These are phyloP conservation scores for Colletotrichum scovillei DNA, from an alignment of 2,329 filamentous ascomycete species.

Conservation along the genomic window DNA sequence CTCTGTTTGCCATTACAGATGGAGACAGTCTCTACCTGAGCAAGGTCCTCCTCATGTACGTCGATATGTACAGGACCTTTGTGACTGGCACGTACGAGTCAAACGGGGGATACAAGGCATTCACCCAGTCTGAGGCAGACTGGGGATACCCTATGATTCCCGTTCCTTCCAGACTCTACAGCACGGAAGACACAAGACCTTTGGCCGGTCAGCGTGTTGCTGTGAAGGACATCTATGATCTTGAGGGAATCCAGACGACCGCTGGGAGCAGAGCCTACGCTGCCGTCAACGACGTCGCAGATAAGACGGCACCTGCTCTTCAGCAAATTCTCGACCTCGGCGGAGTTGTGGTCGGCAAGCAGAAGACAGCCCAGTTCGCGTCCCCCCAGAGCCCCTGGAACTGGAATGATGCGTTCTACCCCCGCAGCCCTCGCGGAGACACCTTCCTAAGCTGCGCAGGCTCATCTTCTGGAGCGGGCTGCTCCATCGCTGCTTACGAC, in stretches of 20 bases:
- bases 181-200: conserved; percentile 44
- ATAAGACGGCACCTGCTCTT: conserved; percentile 60
- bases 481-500: conserved; percentile 43
- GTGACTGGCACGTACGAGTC: conserved; percentile 21
- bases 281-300: conserved; percentile 59
- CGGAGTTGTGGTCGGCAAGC: conserved; percentile 66
- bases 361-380: conserved; percentile 61
- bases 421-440: conserved; percentile 60
- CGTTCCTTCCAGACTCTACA: conserved; percentile 53
- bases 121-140: background rate
- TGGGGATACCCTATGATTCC: conserved; percentile 39
- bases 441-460: conserved; percentile 49
- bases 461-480: conserved; percentile 42
- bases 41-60: background rate
- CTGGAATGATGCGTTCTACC: conserved; percentile 52
- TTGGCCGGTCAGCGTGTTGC: conserved; percentile 51
- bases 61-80: conserved; percentile 17
- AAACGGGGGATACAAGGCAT: conserved; percentile 13
- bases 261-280: conserved; percentile 70
- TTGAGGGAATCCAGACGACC: conserved; percentile 64
- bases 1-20: background rate
- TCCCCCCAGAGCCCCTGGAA: conserved; percentile 55
- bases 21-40: background rate
- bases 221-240: conserved; percentile 47
- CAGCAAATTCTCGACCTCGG: conserved; percentile 70